These are phyloP conservation scores for Trichoderma citrinoviride DNA, from an alignment of 2,329 filamentous ascomycete genomes.

Conservation along the genomic window DNA sequence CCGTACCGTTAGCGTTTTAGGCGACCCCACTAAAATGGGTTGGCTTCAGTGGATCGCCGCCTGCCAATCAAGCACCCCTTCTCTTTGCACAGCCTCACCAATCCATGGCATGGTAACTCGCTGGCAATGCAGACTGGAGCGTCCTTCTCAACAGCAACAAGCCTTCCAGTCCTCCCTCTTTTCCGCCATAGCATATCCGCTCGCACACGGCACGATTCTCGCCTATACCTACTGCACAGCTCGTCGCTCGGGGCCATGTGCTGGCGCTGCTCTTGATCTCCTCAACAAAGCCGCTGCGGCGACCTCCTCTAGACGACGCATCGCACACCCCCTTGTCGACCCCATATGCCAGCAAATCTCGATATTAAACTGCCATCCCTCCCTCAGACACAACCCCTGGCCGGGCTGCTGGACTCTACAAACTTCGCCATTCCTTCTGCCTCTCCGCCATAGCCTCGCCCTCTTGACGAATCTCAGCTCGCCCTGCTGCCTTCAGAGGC, in stretches of 20 bases:
- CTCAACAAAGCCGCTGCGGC: background rate
- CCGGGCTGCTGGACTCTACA: background rate
- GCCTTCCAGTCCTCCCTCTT: background rate
- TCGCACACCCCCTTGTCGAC: slow-evolving; percentile 1
- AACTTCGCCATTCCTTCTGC: background rate
- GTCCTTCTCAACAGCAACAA: background rate
- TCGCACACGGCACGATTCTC: background rate
- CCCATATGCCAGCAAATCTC: background rate
- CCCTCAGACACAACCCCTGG: slow-evolving; percentile 15
- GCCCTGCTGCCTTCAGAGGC: slow-evolving; percentile 23
- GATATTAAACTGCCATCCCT: slow-evolving; percentile 5
- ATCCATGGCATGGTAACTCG: background rate
- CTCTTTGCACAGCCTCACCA: slow-evolving; percentile 18
- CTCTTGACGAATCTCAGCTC: background rate
- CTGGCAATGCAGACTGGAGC: background rate
- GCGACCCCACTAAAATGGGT: slow-evolving; percentile 15
- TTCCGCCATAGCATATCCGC: background rate
- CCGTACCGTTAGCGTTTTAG: slow-evolving; percentile 1
- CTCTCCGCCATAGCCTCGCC: slow-evolving; percentile 15
- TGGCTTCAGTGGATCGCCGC: background rate
- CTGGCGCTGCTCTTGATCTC: slow-evolving; percentile 7
- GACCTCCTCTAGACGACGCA: background rate
- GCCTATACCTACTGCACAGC: background rate
- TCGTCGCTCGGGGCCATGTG: slow-evolving; percentile 4
- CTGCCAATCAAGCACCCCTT: slow-evolving; percentile 17